Percentiles rank a stretch among this genome's conserved stretches.
Evolutionary conservation across 2,329 filamentous ascomycete species (phyloP).

Genomic region (Pestalotiopsis sp.): DNA sequence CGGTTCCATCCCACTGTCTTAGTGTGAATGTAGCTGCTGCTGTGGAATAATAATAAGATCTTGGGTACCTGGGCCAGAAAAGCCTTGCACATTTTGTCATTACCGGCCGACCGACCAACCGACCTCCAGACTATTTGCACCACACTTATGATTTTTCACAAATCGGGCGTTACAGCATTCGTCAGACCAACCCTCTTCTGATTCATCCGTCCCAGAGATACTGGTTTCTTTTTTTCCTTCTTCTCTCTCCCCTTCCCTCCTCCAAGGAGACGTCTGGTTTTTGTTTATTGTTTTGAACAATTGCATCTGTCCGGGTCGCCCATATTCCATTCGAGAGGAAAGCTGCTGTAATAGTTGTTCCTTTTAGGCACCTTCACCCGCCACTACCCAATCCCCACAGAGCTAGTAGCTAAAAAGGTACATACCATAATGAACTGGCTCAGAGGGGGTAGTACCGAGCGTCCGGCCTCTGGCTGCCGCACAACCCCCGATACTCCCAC

Average conservation of each 20-base stretch:
- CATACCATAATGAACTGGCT: constrained; percentile 14
- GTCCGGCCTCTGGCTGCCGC: constrained; percentile 15
- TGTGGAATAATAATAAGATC: neutral
- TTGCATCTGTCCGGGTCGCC: neutral
- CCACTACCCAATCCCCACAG: constrained; percentile 9
- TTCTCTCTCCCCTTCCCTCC: neutral
- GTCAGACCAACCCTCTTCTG: neutral
- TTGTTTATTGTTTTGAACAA: neutral
- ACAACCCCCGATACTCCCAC: constrained; percentile 14
- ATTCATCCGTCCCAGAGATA: neutral
- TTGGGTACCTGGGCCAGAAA: neutral
- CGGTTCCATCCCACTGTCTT: neutral
- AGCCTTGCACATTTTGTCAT: constrained; percentile 1
- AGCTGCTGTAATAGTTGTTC: constrained; percentile 2
- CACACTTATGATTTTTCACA: neutral
- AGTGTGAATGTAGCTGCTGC: neutral
- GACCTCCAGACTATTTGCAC: neutral
- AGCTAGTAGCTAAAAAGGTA: constrained; percentile 18
- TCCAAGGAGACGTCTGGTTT: neutral
- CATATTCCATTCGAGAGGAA: neutral
- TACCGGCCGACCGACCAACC: neutral
- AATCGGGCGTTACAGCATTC: neutral
- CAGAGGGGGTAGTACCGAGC: constrained; percentile 15
- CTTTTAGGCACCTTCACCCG: constrained; percentile 4
- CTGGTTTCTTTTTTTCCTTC: neutral